These are phyloP conservation scores for Omphalotus guepiniiformis DNA, from an alignment of 768 basidiomycete species.

Conservation along the genomic window DNA sequence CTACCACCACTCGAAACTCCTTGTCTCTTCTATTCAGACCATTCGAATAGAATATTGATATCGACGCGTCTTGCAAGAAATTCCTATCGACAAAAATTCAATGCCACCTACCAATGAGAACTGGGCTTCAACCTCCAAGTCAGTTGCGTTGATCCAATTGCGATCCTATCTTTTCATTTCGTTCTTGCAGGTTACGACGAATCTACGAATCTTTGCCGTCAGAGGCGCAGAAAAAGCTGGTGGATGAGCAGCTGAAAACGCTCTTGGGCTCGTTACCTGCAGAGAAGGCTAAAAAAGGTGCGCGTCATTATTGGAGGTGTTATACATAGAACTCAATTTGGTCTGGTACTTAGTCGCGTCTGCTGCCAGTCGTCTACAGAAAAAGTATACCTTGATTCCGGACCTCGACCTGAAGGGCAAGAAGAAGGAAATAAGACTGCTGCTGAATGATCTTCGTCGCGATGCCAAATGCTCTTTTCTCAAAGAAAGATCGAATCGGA, in stretches of 20 bases:
- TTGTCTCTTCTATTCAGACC: too few species aligned
- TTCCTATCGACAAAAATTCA: too few species aligned
- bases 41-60: too few species aligned
- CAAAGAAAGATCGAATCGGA: conserved; percentile 48
- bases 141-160: too few species aligned
- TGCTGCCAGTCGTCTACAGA: conserved; percentile 37
- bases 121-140: too few species aligned
- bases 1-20: too few species aligned
- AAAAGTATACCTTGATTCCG: conserved; percentile 38
- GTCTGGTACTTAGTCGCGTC: conserved; percentile 24
- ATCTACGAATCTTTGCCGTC: conserved; percentile 49
- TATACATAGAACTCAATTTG: background rate
- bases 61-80: too few species aligned
- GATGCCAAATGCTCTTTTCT: conserved; percentile 51
- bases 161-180: background rate
- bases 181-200: conserved; percentile 36
- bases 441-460: conserved; percentile 49
- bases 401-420: conserved; percentile 49
- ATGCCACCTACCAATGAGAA: too few species aligned
- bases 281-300: conserved; percentile 34
- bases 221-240: conserved; percentile 44
- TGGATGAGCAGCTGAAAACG: conserved; percentile 46
- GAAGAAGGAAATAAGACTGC: conserved; percentile 46
- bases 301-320: background rate
- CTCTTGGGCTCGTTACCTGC: conserved; percentile 42